phyloP scores from a whole-genome alignment of 768 basidiomycete genomes.

The Termitomyces sp. region DNA sequence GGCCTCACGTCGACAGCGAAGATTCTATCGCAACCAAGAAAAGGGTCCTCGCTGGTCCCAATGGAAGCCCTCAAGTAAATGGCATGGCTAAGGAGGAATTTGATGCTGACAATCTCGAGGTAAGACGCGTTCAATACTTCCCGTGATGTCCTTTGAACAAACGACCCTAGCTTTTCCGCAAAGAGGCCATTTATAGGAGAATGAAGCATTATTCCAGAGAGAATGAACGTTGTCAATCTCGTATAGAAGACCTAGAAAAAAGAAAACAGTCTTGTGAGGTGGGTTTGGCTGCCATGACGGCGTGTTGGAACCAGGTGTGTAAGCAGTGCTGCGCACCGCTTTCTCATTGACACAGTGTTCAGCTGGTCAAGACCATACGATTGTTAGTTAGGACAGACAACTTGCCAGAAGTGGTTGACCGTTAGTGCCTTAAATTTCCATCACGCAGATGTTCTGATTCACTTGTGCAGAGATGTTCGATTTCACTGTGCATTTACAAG shows the following conservation, averaged over 20 bases:
- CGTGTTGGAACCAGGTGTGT: slow-evolving; percentile 75
- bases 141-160: slow-evolving; percentile 8
- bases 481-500: slow-evolving; percentile 34
- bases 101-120: slow-evolving; percentile 61
- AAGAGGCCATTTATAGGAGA: slow-evolving; percentile 79
- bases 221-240: slow-evolving; percentile 56
- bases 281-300: slow-evolving; percentile 66
- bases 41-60: slow-evolving; percentile 42
- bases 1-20: slow-evolving; percentile 47
- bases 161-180: slow-evolving; percentile 63
- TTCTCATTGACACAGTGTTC: not conserved
- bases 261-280: slow-evolving; percentile 65
- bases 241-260: slow-evolving; percentile 60
- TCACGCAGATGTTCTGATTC: not conserved
- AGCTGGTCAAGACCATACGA: slow-evolving; percentile 68
- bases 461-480: slow-evolving; percentile 38
- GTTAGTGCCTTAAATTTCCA: slow-evolving; percentile 22
- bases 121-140: slow-evolving; percentile 24
- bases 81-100: slow-evolving; percentile 41
- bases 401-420: slow-evolving; percentile 33
- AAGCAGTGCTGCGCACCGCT: slow-evolving; percentile 1
- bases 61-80: slow-evolving; percentile 52
- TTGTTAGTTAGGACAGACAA: slow-evolving; percentile 50
- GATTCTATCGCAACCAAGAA: slow-evolving; percentile 49
- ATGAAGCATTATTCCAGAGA: slow-evolving; percentile 82